Evolutionary conservation across 208 protist genomes (phyloP).

Genomic region (Tritrichomonas musculus): DNA sequence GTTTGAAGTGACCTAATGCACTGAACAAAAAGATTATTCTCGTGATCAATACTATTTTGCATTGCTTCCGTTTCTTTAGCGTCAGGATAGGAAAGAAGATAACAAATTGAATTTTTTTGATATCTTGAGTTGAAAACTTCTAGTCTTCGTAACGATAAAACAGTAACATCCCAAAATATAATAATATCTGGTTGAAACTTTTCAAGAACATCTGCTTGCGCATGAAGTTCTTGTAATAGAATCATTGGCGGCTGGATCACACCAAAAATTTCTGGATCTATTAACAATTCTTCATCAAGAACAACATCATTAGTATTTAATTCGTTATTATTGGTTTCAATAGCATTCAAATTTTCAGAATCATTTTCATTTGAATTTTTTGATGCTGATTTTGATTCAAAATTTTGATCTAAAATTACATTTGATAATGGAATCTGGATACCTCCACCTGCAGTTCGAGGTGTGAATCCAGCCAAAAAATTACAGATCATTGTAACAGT

Average conservation of each 20-base stretch:
- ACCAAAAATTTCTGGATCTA: background rate
- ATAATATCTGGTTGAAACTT: background rate
- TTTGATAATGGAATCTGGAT: background rate
- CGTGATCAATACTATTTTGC: background rate
- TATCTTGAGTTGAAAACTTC: background rate
- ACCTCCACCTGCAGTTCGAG: background rate
- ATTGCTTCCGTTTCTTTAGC: background rate
- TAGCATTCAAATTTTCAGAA: background rate
- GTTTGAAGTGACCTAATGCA: background rate
- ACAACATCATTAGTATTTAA: too few relatives aligned
- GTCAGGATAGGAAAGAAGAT: background rate
- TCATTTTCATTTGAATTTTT: too few relatives aligned
- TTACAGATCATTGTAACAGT: background rate
- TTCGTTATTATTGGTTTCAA: background rate
- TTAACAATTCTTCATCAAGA: background rate
- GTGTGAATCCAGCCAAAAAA: background rate
- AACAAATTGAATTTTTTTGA: background rate
- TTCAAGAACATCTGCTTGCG: background rate
- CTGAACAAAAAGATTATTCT: background rate
- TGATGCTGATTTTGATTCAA: too few relatives aligned
- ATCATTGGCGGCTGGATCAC: background rate
- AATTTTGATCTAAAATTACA: background rate
- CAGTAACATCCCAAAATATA: conserved; percentile 11
- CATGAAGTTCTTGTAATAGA: background rate
- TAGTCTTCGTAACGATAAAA: background rate